Base-by-base conservation (phyloP, 176 grass and related monocot genomes). In the Tillandsia fasciculata region DNA sequence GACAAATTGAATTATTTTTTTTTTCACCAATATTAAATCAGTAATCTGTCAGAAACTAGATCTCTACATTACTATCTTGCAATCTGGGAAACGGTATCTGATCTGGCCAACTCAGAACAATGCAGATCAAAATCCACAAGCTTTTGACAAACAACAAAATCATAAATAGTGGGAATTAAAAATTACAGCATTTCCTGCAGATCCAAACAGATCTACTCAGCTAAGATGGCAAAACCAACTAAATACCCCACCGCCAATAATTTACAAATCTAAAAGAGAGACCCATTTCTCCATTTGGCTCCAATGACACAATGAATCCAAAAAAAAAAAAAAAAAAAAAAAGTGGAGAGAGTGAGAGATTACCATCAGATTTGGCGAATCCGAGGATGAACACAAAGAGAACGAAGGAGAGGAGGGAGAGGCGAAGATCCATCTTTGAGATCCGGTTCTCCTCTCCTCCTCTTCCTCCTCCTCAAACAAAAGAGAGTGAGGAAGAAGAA, bases 351-450 rank as follows among this genome's bases (percentile, higher is more conserved):
- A 42, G 33, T 7, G 33, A 42, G 4, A 42, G 33, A 42, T 42
- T 74, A 64, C 71, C 57, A 64, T 64, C 71, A 74, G 71, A 74
- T 74, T 47, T 26, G 28, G 71, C 57, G 3, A 48, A 64, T 23
- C 13, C 47, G 64, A 64, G 57, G 7, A 74, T 6, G n/a, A 63
- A n/a, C 0, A 12, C 1, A 7, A 74, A 48, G 18, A 74, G 42
- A 47, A 50, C 12, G 56, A 74, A 63, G 42, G 57, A 64, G 57
- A 64, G 15, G 53, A 74, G 29, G 71, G 20, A 26, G 57, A 74
- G 42, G 20, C n/a, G 3, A 22, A 74, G 58, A 47, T 11, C 53
- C 71, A 74, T 74, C 26, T 64, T 58, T 64, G n/a, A 27, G 20
- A 17, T 20, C 6, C 27, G 24, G 8, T 48, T 50, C 18, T 15